Evolutionary conservation across 768 basidiomycete genomes (phyloP).

Genomic region (Lentinula lateritia): DNA sequence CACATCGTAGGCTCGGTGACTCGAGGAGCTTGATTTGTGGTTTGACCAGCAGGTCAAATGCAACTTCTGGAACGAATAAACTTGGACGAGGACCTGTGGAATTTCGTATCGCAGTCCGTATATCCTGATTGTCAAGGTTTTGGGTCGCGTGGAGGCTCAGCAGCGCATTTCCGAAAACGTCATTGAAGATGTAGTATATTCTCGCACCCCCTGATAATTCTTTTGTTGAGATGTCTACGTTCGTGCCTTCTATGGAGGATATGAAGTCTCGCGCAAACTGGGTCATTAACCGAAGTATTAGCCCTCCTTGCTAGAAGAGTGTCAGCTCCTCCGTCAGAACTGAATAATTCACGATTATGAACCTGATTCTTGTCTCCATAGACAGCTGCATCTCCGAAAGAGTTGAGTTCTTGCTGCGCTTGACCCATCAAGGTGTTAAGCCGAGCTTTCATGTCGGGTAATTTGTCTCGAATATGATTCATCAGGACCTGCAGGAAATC

Average conservation of each 20-base stretch:
- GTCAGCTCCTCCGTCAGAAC: background rate
- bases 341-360: slow-evolving; percentile 11
- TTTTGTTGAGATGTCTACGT: slow-evolving; percentile 94
- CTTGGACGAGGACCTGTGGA: slow-evolving; percentile 96
- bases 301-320: slow-evolving; percentile 62
- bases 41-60: slow-evolving; percentile 95
- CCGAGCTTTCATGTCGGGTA: slow-evolving; percentile 99
- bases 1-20: slow-evolving; percentile 90
- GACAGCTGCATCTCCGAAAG: slow-evolving; percentile 90
- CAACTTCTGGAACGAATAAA: slow-evolving; percentile 94
- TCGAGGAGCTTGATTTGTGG: slow-evolving; percentile 97
- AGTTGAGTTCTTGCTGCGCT: slow-evolving; percentile 95
- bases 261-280: slow-evolving; percentile 97
- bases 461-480: slow-evolving; percentile 96
- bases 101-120: slow-evolving; percentile 96
- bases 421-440: slow-evolving; percentile 98
- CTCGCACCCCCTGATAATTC: slow-evolving; percentile 97
- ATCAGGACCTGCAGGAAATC: slow-evolving; percentile 63
- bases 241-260: slow-evolving; percentile 95
- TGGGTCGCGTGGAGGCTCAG: slow-evolving; percentile 85
- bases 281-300: slow-evolving; percentile 95
- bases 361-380: slow-evolving; percentile 89
- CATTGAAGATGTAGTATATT: slow-evolving; percentile 99
- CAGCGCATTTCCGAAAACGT: slow-evolving; percentile 92
- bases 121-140: slow-evolving; percentile 90